Evolutionary conservation across 208 protist species (phyloP), one percentile per base, ranked within the genome.

Genomic region (Acanthamoeba rhysodes): DNA sequence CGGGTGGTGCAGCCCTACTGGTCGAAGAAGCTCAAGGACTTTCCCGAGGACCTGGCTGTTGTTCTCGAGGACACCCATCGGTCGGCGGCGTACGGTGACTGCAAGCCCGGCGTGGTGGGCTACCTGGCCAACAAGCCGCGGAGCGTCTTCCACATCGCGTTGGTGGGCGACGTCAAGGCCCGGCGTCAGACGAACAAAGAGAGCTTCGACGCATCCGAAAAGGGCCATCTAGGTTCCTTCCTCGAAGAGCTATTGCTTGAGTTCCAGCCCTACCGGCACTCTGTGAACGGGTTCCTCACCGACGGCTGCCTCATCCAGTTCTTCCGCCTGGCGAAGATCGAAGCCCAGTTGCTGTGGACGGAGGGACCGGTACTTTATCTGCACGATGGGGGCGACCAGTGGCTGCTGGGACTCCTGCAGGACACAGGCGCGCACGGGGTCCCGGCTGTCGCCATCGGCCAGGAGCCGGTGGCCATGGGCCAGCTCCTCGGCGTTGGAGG

Each of bases 231-330:
- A 29, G 29, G 64, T 0, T 88, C 80, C 80, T 88, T 88, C 80
- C 80, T 88, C 45, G 80, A 88, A 22, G 48, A 88, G 0, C 80
- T 88, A 2, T 45, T 88, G 45, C 72, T 82, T 16, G 80, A 88
- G 22, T 88, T 50, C 80, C 80, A 88, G 80, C 80, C 80, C 48
- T 88, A 88, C 80, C 80, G 80, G 27, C 27, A 16, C 2, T 27
- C 20, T 5, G 80, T 88, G 34, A 88, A 57, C 53, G 80, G 80
- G 4, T 88, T 88, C 80, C 80, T 88, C 53, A 88, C 80, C 29
- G 80, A 88, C 4, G 80, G 80, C 80, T 88, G 48, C 37, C 80
- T 88, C 27, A 88, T 88, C 80, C 80, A 88, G 80, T 88, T 88
- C 48, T 88, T 88, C 48, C 80, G 45, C 2, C 80, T 88, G 8